A percentile compares a stretch with the other conserved stretches of the same genome.
Evolutionary conservation across 495 filamentous ascomycete species (phyloP).

Genomic region (Geopyxis carbonaria): DNA sequence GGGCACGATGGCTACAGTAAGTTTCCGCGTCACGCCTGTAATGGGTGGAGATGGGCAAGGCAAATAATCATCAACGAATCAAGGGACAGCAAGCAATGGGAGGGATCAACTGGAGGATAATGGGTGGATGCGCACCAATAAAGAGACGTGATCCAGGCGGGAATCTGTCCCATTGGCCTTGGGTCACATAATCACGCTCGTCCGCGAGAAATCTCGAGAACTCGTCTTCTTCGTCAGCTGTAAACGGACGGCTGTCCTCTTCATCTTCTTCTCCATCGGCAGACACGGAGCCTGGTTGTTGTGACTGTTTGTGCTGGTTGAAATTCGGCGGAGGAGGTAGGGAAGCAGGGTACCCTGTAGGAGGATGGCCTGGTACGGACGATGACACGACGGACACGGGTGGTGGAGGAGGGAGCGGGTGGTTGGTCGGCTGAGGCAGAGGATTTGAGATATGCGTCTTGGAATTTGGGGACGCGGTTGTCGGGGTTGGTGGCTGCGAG

Average conservation of each 20-base stretch:
- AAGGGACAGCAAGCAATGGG: not conserved
- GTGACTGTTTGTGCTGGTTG: constrained; percentile 20
- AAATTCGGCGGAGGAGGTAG: constrained; percentile 23
- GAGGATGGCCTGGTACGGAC: constrained; percentile 17
- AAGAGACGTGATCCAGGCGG: constrained; percentile 73
- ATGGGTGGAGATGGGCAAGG: not conserved
- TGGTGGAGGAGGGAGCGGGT: constrained; percentile 24
- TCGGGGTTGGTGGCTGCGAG: constrained; percentile 3
- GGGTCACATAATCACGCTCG: constrained; percentile 62
- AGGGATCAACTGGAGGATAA: constrained; percentile 7
- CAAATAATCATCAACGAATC: constrained; percentile 13
- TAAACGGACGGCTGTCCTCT: constrained; percentile 23
- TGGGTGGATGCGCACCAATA: constrained; percentile 50
- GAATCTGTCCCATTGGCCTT: constrained; percentile 89
- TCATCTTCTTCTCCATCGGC: constrained; percentile 17
- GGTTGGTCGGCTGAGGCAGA: constrained; percentile 20
- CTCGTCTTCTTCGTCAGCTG: constrained; percentile 35
- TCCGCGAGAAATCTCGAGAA: constrained; percentile 72
- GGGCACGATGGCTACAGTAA: constrained; percentile 6
- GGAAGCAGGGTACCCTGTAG: constrained; percentile 23
- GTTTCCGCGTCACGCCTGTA: constrained; percentile 3
- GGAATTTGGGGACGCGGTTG: constrained; percentile 2
- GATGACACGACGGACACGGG: constrained; percentile 8
- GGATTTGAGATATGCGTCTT: constrained; percentile 7
- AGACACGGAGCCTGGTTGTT: constrained; percentile 1